Evolutionary conservation across 345 rosid genomes (phyloP).

Genomic region (Sonneratia alba): DNA sequence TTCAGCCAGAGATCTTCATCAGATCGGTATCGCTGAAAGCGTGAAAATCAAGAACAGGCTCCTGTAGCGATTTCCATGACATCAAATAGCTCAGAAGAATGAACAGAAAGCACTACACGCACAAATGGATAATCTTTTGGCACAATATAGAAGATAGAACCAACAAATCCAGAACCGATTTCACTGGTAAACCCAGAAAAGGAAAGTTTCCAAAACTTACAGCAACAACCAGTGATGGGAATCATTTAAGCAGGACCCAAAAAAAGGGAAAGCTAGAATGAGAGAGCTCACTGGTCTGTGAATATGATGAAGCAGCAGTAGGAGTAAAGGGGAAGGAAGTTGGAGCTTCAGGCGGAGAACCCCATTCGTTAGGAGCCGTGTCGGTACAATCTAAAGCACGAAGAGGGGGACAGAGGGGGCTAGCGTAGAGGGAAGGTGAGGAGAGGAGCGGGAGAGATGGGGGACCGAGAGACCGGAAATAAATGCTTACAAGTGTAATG

Average conservation of each 20-base stretch:
- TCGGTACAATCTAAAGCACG: constrained; percentile 49
- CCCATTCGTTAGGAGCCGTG: constrained; percentile 66
- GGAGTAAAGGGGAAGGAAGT: constrained; percentile 5
- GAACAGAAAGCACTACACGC: neutral
- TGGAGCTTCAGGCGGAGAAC: constrained; percentile 21
- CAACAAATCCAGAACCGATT: neutral
- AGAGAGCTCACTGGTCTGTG: constrained; percentile 15
- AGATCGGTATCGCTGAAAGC: too few species aligned
- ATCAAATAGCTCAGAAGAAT: neutral
- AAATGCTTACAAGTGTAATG: constrained; percentile 42
- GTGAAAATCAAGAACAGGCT: neutral
- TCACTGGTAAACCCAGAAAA: neutral
- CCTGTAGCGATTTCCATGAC: neutral
- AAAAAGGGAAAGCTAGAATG: neutral
- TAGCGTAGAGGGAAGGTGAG: neutral
- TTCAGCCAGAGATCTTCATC: neutral
- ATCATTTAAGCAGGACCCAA: neutral
- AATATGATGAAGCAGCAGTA: neutral
- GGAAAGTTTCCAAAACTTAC: constrained; percentile 1
- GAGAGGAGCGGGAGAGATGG: neutral
- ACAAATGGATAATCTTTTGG: neutral
- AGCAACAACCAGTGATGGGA: neutral
- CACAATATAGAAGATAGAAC: neutral
- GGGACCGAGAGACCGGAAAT: constrained; percentile 11
- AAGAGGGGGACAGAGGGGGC: constrained; percentile 9